Conservation (phyloP, 345 rosid species). For the Kernera saxatilis region DNA sequence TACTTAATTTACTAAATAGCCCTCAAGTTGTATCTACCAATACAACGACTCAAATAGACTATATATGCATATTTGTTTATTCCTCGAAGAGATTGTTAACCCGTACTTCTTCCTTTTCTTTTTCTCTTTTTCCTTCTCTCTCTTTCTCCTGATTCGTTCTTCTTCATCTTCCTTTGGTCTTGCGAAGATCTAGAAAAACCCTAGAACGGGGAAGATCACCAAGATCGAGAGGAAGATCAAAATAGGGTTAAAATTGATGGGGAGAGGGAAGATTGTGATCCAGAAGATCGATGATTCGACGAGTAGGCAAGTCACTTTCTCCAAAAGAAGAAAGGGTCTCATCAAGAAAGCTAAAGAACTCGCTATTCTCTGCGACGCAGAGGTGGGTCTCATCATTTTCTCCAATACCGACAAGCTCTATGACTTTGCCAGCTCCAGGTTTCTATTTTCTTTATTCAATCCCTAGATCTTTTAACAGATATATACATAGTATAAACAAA, state of each 20-base stretch:
- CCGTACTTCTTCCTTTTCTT: neutral
- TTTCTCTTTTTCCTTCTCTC: neutral
- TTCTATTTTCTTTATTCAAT: constrained; percentile 16
- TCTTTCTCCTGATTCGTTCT: constrained; percentile 13
- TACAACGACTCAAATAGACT: neutral
- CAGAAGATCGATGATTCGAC: constrained; percentile 63
- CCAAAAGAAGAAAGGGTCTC: constrained; percentile 73
- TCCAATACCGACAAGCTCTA: constrained; percentile 65
- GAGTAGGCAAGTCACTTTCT: constrained; percentile 70
- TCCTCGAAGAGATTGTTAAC: constrained; percentile 19
- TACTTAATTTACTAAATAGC: constrained; percentile 2
- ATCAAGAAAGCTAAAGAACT: constrained; percentile 79
- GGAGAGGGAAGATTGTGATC: constrained; percentile 76
- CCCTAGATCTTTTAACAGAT: neutral
- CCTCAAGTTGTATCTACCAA: neutral
- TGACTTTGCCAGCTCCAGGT: constrained; percentile 57
- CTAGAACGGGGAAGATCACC: constrained; percentile 20
- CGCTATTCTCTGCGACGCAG: constrained; percentile 62
- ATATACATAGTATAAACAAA: too few relatives aligned
- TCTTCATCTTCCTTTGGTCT: constrained; percentile 16
- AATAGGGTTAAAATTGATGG: constrained; percentile 37
- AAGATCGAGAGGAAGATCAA: constrained; percentile 2
- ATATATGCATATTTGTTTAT: neutral
- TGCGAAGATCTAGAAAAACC: constrained; percentile 27
- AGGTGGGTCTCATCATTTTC: constrained; percentile 57